Base-by-base conservation (phyloP, 73 alveolate species). In the Paramecium caudatum region DNA sequence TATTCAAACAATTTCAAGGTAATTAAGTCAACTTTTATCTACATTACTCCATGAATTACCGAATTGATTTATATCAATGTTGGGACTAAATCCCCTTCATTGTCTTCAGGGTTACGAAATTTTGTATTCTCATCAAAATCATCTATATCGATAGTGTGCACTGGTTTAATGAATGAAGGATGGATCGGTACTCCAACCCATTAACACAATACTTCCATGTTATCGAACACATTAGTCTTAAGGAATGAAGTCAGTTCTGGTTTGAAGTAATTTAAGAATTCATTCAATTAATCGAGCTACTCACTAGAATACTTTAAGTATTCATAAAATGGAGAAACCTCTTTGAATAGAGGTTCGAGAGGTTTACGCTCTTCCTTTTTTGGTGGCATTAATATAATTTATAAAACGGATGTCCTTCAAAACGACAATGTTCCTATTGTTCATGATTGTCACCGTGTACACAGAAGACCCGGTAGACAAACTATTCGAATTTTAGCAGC, bases 321-420 rank as follows among this genome's bases (percentile, higher is more conserved):
- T 74, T 74, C 43, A 45, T 74, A 74, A 45, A 74, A 74, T 30
- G 55, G 69, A 6, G 39, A 32, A 1, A 39, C 19, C 17, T 10
- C 25, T 74, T 41, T 15, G 32, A 74, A 74, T 47, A 74, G 36
- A 5, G 88, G 88, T 74, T 74, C 88, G 13, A 74, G 68, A 23
- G 69, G 88, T 74, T 74, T 74, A 41, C 88, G 36, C 47, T 74
- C 88, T 74, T 74, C 88, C 21, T 74, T 74, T 41, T 74, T 74
- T 5, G 88, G 88, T 16, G 88, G 88, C 88, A 74, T 74, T n/a
- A n/a, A n/a, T n/a, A n/a, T n/a, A n/a, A n/a, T n/a, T n/a, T n/a
- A n/a, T n/a, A n/a, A n/a, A n/a, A n/a, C n/a, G n/a, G n/a, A n/a
- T n/a, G n/a, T n/a, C n/a, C n/a, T n/a, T n/a, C n/a, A n/a, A n/a